These are phyloP conservation scores for Cutaneotrichosporon daszewskae DNA, from an alignment of 1,284 basidiomycete genomes.

Conservation along the genomic window DNA sequence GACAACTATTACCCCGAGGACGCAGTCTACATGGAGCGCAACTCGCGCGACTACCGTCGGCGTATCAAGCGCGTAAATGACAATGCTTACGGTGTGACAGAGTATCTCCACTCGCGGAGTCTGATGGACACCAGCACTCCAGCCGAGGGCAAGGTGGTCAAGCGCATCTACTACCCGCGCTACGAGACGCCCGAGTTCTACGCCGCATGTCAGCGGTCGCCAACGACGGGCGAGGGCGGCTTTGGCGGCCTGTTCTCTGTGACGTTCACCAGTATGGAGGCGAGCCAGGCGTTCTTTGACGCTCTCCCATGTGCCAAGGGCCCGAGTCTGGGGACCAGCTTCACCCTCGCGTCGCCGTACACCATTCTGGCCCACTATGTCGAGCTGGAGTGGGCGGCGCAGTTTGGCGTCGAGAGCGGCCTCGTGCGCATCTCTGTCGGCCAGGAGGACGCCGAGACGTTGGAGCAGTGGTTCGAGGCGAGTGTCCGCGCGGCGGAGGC, in stretches of 20 bases:
- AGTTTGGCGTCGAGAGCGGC: slow-evolving; percentile 76
- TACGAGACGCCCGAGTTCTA: slow-evolving; percentile 72
- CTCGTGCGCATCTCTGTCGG: slow-evolving; percentile 88
- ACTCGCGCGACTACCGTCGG: slow-evolving; percentile 82
- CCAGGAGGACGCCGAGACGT: slow-evolving; percentile 64
- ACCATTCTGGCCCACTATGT: slow-evolving; percentile 86
- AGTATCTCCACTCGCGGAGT: slow-evolving; percentile 64
- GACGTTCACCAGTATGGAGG: slow-evolving; percentile 66
- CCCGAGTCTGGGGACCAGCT: slow-evolving; percentile 90
- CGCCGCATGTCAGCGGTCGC: slow-evolving; percentile 51
- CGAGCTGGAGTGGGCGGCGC: slow-evolving; percentile 87
- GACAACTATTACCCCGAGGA: slow-evolving; percentile 89
- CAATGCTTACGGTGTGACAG: slow-evolving; percentile 77
- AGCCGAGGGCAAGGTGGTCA: slow-evolving; percentile 55
- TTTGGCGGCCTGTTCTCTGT: slow-evolving; percentile 90
- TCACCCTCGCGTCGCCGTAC: slow-evolving; percentile 90
- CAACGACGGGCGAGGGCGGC: slow-evolving; percentile 55
- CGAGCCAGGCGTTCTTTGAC: slow-evolving; percentile 82
- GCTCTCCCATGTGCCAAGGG: slow-evolving; percentile 78
- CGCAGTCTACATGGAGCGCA: slow-evolving; percentile 94
- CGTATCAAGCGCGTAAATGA: slow-evolving; percentile 73
- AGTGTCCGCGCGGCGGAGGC: slow-evolving; percentile 58
- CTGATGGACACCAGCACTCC: slow-evolving; percentile 31
- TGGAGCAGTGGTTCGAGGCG: slow-evolving; percentile 60
- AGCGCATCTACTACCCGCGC: slow-evolving; percentile 84